These are phyloP conservation scores for Graphilbum sp. DNA, from an alignment of 2,329 filamentous ascomycete species.

Conservation along the genomic window DNA sequence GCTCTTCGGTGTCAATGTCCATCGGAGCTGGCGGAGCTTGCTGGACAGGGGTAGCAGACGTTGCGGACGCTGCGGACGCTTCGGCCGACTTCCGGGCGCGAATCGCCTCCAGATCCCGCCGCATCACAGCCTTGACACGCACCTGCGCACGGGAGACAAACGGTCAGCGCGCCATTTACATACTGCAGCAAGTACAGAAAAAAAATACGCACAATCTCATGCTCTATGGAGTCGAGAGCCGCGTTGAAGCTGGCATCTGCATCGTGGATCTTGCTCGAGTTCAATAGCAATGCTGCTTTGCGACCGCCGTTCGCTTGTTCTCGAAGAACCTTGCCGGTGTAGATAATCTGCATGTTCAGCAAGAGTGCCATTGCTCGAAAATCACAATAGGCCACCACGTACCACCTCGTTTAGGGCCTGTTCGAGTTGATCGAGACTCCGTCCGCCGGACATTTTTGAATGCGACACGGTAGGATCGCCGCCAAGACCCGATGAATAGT, in stretches of 20 bases:
- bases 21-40: conserved; percentile 12
- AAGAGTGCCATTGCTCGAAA: no score
- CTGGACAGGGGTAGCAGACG: conserved; percentile 5
- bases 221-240: conserved; percentile 39
- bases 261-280: conserved; percentile 27
- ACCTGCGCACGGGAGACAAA: conserved; percentile 16
- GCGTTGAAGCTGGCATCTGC: conserved; percentile 32
- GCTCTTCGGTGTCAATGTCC: conserved; percentile 15
- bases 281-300: conserved; percentile 17
- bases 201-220: conserved; percentile 31
- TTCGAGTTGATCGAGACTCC: conserved; percentile 28
- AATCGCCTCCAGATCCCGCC: conserved; percentile 33
- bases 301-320: conserved; percentile 28
- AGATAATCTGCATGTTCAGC: conserved; percentile 44
- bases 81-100: conserved; percentile 15
- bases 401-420: conserved; percentile 38
- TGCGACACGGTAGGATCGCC: background rate
- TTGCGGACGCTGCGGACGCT: conserved; percentile 2
- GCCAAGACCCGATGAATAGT: background rate
- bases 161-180: no score
- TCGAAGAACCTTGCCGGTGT: conserved; percentile 40
- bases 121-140: conserved; percentile 36
- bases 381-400: conserved; percentile 15
- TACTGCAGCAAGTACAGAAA: no score
- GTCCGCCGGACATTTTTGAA: background rate